Base-by-base conservation (phyloP, 2,329 filamentous ascomycete species). In the Botrytis galanthina region DNA sequence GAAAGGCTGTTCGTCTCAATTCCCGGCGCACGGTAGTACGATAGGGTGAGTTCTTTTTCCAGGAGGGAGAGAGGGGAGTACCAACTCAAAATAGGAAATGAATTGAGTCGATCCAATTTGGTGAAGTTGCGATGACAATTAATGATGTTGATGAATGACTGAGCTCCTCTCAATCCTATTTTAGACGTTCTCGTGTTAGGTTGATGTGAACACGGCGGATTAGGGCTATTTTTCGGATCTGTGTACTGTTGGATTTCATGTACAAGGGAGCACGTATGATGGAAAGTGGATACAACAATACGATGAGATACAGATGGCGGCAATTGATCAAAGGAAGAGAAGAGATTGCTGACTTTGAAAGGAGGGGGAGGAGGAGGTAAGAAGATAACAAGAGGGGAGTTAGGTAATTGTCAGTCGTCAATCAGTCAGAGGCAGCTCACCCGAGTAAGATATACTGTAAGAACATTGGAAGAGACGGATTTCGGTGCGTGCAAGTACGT, bases 241-340 rank as follows among this genome's bases (percentile, higher is more conserved):
- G 39, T 59, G 37, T 57, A 57, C 66, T 42, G 35, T 42, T 68
- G 32, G 37, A 68, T 68, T 37, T 68, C 48, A 57, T 42, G 66
- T 57, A 32, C 66, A 69, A 57, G 66, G 48, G 48, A 59, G 48
- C 29, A 57, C 29, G 46, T 69, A 18, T 57, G 3, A 9, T 57
- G 26, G 51, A 57, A 69, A 69, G 66, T 69, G 48, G 66, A 48
- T 69, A 69, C n/a, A 42, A 57, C 26, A 42, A 69, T n/a, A 69
- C 66, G 48, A 57, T 42, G 46, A 20, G 29, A 39, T 48, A 57
- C 66, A 57, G 37, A 22, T n/a, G n/a, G 37, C 48, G 64, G 64
- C 20, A 54, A 48, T 67, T 67, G 64, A 67, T 29, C 46, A 39
- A 39, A n/a, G 39, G 46, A 39, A 54, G 46, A 29, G n/a, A 39